Evolutionary conservation across 352 stramenopile genomes (phyloP).

Genomic region (Phytophthora litchii): DNA sequence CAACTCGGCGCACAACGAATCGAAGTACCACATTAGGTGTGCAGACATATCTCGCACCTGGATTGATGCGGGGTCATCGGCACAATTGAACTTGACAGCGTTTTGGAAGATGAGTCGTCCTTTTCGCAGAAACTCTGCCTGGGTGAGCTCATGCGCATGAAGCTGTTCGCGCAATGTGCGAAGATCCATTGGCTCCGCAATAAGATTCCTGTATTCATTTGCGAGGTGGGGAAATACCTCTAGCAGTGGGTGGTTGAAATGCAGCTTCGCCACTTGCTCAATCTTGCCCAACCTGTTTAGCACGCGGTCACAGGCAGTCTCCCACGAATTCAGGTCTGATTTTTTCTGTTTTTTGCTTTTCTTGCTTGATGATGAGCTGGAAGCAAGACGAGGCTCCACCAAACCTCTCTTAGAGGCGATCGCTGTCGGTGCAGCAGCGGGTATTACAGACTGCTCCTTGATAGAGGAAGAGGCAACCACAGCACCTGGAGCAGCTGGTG

Average conservation of each 20-base stretch:
- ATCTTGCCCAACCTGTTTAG: conserved; percentile 79
- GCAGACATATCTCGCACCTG: conserved; percentile 85
- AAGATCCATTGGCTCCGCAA: conserved; percentile 85
- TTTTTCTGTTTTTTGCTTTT: conserved; percentile 82
- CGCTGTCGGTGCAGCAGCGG: conserved; percentile 9
- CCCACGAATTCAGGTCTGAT: conserved; percentile 75
- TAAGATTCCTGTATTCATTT: conserved; percentile 65
- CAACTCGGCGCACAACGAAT: conserved; percentile 79
- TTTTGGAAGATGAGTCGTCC: conserved; percentile 84
- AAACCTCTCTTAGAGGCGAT: conserved; percentile 47
- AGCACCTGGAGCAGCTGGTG: conserved; percentile 6
- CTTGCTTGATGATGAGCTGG: conserved; percentile 44
- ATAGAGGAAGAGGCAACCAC: background rate
- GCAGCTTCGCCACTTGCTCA: conserved; percentile 79
- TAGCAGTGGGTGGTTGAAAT: conserved; percentile 79
- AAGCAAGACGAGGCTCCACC: conserved; percentile 28
- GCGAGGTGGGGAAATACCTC: conserved; percentile 78
- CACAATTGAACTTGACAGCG: conserved; percentile 83
- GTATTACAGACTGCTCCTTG: conserved; percentile 10
- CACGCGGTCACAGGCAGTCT: conserved; percentile 67
- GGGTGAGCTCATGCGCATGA: conserved; percentile 51
- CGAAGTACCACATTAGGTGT: conserved; percentile 86
- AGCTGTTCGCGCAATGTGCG: conserved; percentile 74
- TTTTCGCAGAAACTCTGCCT: conserved; percentile 71
- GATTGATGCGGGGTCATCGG: conserved; percentile 64